These are phyloP conservation scores for Tubosaeta sp. DNA, from an alignment of 768 basidiomycete species.

Conservation along the genomic window DNA sequence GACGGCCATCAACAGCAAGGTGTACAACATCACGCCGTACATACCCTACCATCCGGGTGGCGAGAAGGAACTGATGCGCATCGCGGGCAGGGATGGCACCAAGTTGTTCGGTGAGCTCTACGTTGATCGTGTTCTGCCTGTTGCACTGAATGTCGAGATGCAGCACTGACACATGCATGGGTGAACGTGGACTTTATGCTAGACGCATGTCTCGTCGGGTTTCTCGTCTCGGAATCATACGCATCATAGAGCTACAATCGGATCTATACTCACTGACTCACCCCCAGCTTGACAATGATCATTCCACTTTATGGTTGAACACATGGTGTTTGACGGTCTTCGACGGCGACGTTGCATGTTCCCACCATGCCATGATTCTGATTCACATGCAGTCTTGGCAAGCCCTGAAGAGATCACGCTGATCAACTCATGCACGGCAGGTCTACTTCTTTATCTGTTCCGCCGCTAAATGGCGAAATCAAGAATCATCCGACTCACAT, in stretches of 20 bases:
- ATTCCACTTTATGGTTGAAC: not conserved
- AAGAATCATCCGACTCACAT: slow-evolving; percentile 14
- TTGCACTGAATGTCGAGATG: slow-evolving; percentile 1
- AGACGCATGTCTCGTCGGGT: slow-evolving; percentile 88
- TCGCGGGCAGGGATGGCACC: slow-evolving; percentile 92
- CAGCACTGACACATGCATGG: slow-evolving; percentile 93
- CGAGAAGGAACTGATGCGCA: slow-evolving; percentile 81
- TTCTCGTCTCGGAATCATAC: slow-evolving; percentile 70
- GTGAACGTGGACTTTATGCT: slow-evolving; percentile 97
- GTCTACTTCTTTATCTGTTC: not conserved
- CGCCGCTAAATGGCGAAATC: slow-evolving; percentile 9
- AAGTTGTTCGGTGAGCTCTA: slow-evolving; percentile 78
- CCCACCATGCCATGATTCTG: not conserved
- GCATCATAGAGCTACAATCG: slow-evolving; percentile 28
- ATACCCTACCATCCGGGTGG: not conserved
- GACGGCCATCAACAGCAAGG: slow-evolving; percentile 56
- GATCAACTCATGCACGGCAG: not conserved
- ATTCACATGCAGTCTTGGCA: not conserved
- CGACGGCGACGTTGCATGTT: not conserved
- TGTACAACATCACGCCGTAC: not conserved
- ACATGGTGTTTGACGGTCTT: not conserved
- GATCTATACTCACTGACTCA: not conserved
- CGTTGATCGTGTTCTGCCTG: not conserved
- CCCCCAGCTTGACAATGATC: not conserved
- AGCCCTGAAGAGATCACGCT: too few relatives aligned